Base-by-base conservation (phyloP, 2,329 filamentous ascomycete species). In the Dendryphion nanum region DNA sequence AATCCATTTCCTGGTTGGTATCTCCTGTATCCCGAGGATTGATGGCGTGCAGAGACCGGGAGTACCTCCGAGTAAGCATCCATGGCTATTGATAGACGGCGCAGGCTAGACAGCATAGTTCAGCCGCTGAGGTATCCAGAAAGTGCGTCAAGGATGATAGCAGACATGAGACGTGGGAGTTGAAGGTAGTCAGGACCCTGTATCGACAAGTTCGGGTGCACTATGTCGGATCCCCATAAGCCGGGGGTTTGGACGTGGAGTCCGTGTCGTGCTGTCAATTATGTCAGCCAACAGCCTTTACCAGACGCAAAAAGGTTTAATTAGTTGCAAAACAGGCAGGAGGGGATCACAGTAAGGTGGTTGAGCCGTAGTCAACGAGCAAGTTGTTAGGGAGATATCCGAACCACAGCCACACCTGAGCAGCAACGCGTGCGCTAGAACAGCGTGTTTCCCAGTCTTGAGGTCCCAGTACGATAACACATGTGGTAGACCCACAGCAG, bases 11-110 rank as follows among this genome's bases (percentile, higher is more conserved):
- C 48, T 57, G 57, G 57, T 54, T 61, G 53, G 61, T 51, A 44
- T 51, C 42, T 49, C 55, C 59, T 53, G 53, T 44, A 53, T 54
- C 47, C 57, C 55, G 59, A 64, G 49, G 44, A 44, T 51, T 48
- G 49, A 62, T 63, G 56, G 62, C 50, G 54, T 52, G 62, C 60
- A 64, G 45, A 47, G 45, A 47, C 53, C 55, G 53, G 50, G 55
- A 49, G 49, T 44, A 40, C 44, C 47, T 57, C 61, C 59, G 57
- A 59, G 51, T 59, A 58, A 63, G 58, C 58, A 59, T 48, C 48
- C 48, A 55, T 53, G 48, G 53, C 63, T 64, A 64, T 63, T 61
- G 55, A 58, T 62, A 65, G 63, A 58, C 57, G 54, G 52, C 46
- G 52, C 53, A 50, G 43, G 47, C 55, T 58, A 61, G 50, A 48